Conservation (phyloP, 2,329 filamentous ascomycete species). For the Blastomyces gilchristii region DNA sequence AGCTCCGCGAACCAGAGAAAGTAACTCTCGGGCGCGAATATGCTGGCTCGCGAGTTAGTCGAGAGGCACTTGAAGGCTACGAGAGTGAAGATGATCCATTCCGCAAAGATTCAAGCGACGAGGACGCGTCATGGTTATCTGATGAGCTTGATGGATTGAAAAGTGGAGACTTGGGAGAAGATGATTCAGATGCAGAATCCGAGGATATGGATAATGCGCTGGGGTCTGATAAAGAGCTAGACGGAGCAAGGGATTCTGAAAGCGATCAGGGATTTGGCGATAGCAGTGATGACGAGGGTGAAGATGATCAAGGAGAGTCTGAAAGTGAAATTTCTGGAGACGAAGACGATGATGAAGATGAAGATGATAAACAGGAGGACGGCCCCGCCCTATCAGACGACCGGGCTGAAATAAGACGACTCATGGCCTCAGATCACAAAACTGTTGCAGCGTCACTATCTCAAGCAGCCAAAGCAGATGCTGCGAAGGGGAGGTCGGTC, state of each 20-base stretch:
- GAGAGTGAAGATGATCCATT: constrained; percentile 43
- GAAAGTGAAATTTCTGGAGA: constrained; percentile 19
- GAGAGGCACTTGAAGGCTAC: constrained; percentile 51
- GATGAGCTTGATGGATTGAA: constrained; percentile 18
- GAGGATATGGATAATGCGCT: constrained; percentile 5
- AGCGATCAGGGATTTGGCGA: constrained; percentile 22
- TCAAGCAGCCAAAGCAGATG: constrained; percentile 62
- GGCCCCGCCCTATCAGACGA: constrained; percentile 25
- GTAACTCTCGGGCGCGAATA: constrained; percentile 68
- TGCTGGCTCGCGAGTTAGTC: constrained; percentile 62
- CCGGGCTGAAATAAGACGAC: constrained; percentile 53
- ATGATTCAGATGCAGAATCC: constrained; percentile 1
- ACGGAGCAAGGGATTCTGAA: constrained; percentile 14
- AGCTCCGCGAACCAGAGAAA: constrained; percentile 62
- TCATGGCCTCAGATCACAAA: constrained; percentile 60
- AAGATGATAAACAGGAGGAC: constrained; percentile 18
- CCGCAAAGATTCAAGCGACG: constrained; percentile 28
- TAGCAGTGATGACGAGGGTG: constrained; percentile 19
- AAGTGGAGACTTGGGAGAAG: constrained; percentile 7
- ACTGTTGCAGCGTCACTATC: constrained; percentile 54
- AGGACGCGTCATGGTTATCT: constrained; percentile 16
- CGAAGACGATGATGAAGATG: constrained; percentile 18
- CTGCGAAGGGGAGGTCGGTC: constrained; percentile 75
- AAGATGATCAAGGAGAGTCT: constrained; percentile 21
- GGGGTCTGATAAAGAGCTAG: constrained; percentile 25